Base-by-base conservation (phyloP, 2,329 filamentous ascomycete species). In the Colletotrichum cuscutae region DNA sequence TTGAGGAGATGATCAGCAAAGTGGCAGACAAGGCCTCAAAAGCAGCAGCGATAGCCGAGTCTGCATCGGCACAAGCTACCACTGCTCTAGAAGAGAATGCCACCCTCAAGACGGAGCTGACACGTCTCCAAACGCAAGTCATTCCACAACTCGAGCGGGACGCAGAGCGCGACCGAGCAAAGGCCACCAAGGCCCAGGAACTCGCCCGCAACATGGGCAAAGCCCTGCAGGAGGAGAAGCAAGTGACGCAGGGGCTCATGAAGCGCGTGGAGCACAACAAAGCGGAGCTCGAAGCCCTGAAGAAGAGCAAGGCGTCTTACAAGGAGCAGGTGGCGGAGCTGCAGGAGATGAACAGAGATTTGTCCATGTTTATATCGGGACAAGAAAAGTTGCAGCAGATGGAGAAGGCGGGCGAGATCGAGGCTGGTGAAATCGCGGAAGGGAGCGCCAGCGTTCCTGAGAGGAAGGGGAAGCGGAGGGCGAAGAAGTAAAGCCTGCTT, bases 1-100 rank as follows among this genome's bases (percentile, higher is more conserved):
- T 97, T 77, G 96, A 98, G 81, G 96, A 97, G 77, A 91, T 97
- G 81, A 89, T 99, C 65, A 93, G 92, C 78, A 95, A 97, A 75
- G 94, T 95, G 0, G 95, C 93, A 0, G 94, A 97, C 82, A 98
- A 98, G 84, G 95, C 95, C 0, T 89, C 92, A 1, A 90, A 93
- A 78, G 94, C 95, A 0, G 87, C 90, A 0, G 86, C 90, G 0
- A 87, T 89, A 0, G 94, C 93, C 0, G 91, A 94, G 73, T 86
- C 87, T 60, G 92, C 93, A 0, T 83, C 84, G 0, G 79, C 81
- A 0, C 85, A 86, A 75, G 88, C 89, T 2, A 85, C 83, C 5
- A 79, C 82, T 1, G 77, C 80, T 0, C 81, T 97, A 1, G 86
- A 90, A 64, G 76, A 78, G 12, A 79, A 82, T 63, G 78, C 79